These are phyloP conservation scores for Petrea volubilis DNA, from an alignment of 257 asterid genomes.

Conservation along the genomic window DNA sequence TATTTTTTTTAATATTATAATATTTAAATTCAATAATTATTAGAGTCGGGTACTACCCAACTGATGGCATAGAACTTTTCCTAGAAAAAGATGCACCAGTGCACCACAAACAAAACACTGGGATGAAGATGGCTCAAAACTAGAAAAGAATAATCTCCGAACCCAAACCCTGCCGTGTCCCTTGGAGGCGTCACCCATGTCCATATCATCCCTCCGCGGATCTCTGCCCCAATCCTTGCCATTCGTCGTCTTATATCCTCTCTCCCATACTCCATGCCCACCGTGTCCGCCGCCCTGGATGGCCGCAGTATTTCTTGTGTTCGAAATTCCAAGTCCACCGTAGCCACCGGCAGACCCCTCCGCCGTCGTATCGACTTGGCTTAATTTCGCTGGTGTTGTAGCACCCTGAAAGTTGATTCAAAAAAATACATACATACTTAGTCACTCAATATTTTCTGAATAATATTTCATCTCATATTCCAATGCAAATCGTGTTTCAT, in stretches of 20 bases:
- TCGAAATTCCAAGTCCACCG: constrained; percentile 4
- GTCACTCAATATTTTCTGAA: too few relatives aligned
- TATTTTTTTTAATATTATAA: too few relatives aligned
- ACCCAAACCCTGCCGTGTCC: constrained; percentile 11
- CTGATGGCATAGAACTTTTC: too few relatives aligned
- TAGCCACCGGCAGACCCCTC: constrained; percentile 13
- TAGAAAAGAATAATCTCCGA: constrained; percentile 14
- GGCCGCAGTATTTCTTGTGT: neutral
- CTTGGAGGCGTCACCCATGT: constrained; percentile 1
- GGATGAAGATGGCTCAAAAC: neutral
- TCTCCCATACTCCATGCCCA: neutral
- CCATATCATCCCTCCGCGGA: neutral
- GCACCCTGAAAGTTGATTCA: neutral
- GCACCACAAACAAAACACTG: neutral
- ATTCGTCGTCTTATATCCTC: too few relatives aligned
- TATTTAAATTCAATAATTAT: too few relatives aligned
- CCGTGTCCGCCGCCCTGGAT: neutral
- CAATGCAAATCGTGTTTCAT: too few relatives aligned
- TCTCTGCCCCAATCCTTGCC: neutral
- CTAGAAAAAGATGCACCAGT: neutral
- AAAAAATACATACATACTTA: too few relatives aligned
- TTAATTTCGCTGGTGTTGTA: neutral
- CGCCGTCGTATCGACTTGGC: neutral
- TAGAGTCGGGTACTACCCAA: too few relatives aligned
- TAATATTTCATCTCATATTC: too few relatives aligned